Percentiles rank a stretch among this genome's conserved stretches.
Conservation (phyloP, 345 rosid species). For the Leavenworthia alabamica region DNA sequence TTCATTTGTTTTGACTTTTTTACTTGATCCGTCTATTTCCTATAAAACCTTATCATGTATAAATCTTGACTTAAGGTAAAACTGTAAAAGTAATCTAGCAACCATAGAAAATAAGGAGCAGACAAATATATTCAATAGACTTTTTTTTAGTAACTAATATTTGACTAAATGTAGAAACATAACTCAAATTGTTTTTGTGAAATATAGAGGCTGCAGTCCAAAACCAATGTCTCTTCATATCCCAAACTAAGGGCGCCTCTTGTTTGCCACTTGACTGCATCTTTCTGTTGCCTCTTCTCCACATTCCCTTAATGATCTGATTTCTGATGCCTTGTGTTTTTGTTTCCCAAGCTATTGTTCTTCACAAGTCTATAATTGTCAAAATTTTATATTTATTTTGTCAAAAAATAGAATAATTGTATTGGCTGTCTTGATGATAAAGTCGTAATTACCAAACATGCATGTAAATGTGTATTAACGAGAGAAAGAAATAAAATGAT, state of each 20-base stretch:
- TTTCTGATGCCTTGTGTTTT: constrained; percentile 6
- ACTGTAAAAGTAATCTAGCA: neutral
- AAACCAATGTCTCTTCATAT: constrained; percentile 1
- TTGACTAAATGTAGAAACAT: neutral
- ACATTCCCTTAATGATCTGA: neutral
- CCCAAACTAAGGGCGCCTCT: constrained; percentile 22
- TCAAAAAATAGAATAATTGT: neutral
- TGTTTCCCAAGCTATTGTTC: too few species aligned
- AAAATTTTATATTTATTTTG: neutral
- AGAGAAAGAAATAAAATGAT: neutral
- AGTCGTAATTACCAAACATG: neutral
- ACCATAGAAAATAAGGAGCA: too few species aligned
- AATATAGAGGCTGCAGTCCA: neutral
- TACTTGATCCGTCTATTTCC: too few species aligned
- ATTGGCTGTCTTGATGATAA: neutral
- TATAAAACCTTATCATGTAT: neutral
- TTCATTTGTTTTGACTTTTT: too few species aligned
- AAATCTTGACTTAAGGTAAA: neutral
- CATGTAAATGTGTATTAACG: neutral
- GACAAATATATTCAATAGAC: neutral
- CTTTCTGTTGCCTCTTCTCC: too few species aligned
- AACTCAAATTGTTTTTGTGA: neutral
- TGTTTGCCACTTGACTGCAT: constrained; percentile 16
- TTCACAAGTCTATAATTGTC: too few species aligned
- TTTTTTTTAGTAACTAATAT: neutral